Evolutionary conservation across 1,284 basidiomycete species (phyloP), one percentile per base, ranked within the genome.

Genomic region (Anthracocystis setariae): DNA sequence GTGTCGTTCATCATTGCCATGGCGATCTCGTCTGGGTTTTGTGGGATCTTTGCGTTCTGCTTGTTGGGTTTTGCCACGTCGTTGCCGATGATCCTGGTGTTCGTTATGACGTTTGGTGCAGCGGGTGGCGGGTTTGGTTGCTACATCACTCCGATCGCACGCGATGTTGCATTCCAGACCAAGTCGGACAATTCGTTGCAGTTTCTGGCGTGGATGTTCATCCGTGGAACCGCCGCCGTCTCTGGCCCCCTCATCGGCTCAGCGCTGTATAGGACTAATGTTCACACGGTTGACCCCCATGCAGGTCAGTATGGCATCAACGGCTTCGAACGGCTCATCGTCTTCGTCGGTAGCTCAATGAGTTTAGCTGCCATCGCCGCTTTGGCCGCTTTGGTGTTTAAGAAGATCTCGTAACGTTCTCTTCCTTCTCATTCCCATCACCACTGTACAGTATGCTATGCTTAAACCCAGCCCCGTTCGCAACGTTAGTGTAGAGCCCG

Each of bases 221-320:
- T 72, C 13, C 57, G 74, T 9, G 73, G 70, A n/a, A 48, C 60
- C 2, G 76, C 74, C 2, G 62, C 56, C 4, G 64, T 76, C 1
- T 46, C 58, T 17, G 74, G 74, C 1, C 76, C 76, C 9, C 62
- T 76, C 3, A 56, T 78, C n/a, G 76, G 51, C 15, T 72, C 60
- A 1, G 57, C 54, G 1, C 60, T 76, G 24, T 75, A 75, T 33
- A 49, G 61, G 1, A 54, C 61, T 12, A 23, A 25, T 4, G 42
- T 58, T 5, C 40, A 45, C 2, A 64, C 55, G 2, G 7, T 9
- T 15, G 20, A 58, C 32, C 49, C 55, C 20, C 49, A 42, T 12
- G 21, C 17, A 5, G 54, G 60, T 18, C 48, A 64, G 29, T 67
- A 67, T 29, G 72, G 68, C 9, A 57, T 58, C 38, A 56, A 65